Evolutionary conservation across 805 yeast genomes (phyloP), one percentile per base, ranked within the genome.

Genomic region (Schizosaccharomyces japonicus): DNA sequence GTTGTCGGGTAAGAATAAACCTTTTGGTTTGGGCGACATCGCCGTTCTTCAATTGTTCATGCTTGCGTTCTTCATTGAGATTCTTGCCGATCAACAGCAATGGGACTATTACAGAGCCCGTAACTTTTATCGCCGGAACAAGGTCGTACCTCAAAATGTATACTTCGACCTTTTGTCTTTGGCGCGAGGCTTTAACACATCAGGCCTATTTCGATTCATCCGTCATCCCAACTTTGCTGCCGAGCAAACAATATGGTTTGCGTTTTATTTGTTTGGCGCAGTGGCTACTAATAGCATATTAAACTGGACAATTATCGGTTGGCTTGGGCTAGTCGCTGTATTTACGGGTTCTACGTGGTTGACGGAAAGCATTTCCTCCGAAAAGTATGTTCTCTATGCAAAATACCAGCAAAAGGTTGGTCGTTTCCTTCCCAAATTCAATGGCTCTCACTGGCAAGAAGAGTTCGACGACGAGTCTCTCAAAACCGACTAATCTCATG

Each of bases 161-260:
- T 30, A 42, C 13, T 36, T 19, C 10, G 31, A 28, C 5, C 29
- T 34, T 8, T 21, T 25, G 30, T n/a, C 30, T 11, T 21, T 51
- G 5, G 48, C 48, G 26, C 47, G 47, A 2, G 52, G 52, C 3
- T 51, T 50, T 34, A 50, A 50, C 36, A 49, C 52, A 1, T 6
- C 17, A 13, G 52, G 53, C n/a, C 50, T 50, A 3, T 51, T 45
- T 26, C 50, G 48, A n/a, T 50, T 36, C 27, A 39, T 48, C 28
- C 33, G 53, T 19, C 52, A 48, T 27, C 50, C 52, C 11, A 50
- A 48, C 27, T 44, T 50, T 39, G 25, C 84, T 26, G 30, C 45
- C 23, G 53, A 51, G 47, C 53, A 51, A 25, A 21, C 48, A 6
- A 50, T 49, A 10, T 49, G 52, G 51, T 6, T 48, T 6, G 32